Percentiles rank a stretch among this genome's conserved stretches.
Evolutionary conservation across 1,284 basidiomycete genomes (phyloP).

Genomic region (Moesziomyces antarcticus): DNA sequence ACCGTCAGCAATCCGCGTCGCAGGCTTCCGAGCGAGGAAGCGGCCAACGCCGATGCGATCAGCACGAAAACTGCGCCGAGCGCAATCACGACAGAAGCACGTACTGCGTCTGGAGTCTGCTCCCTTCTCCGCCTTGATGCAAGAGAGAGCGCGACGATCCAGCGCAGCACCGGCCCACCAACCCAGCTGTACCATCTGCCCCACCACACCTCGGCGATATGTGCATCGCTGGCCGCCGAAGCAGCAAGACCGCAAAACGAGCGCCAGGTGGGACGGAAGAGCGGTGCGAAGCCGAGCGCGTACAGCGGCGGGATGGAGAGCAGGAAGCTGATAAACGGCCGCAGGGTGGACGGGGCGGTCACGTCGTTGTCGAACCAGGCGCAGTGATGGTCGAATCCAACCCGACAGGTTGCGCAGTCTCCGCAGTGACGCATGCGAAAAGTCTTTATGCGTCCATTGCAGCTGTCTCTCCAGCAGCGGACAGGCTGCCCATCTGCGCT

Average conservation of each 20-base stretch:
- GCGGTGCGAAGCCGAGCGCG: constrained; percentile 13
- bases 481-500: constrained; percentile 19
- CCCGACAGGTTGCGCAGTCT: constrained; percentile 37
- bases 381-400: constrained; percentile 52
- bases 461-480: constrained; percentile 31
- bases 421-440: constrained; percentile 43
- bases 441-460: constrained; percentile 20
- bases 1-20: constrained; percentile 17
- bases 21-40: constrained; percentile 12
- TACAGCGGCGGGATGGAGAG: constrained; percentile 26
- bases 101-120: background rate
- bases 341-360: constrained; percentile 18
- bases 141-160: constrained; percentile 17
- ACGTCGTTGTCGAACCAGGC: constrained; percentile 53
- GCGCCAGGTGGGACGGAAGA: constrained; percentile 18
- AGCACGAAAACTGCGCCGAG: constrained; percentile 18
- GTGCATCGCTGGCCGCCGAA: constrained; percentile 5
- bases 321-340: constrained; percentile 24
- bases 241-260: constrained; percentile 1
- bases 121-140: constrained; percentile 1
- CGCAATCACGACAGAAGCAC: constrained; percentile 8
- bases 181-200: constrained; percentile 33
- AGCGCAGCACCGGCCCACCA: constrained; percentile 35
- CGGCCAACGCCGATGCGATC: constrained; percentile 17
- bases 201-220: constrained; percentile 15